Conservation (phyloP, 768 basidiomycete species). For the Amanita rimosa region DNA sequence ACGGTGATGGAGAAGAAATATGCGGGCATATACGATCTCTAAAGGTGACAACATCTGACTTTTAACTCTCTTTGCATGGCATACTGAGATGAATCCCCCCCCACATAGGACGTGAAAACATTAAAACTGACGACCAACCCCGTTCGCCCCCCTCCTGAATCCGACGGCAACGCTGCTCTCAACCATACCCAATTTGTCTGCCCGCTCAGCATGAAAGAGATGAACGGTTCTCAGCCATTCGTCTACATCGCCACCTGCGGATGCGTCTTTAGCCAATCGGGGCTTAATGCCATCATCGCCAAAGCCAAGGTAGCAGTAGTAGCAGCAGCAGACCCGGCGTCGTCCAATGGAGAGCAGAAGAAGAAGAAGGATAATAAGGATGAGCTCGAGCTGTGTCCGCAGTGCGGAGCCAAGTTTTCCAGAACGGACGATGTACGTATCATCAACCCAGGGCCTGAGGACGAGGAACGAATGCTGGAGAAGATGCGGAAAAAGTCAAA, state of each 20-base stretch:
- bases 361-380: no score
- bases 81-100: no score
- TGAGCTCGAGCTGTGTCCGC: conserved; percentile 66
- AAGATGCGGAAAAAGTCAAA: conserved; percentile 53
- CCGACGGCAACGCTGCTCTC: conserved; percentile 20
- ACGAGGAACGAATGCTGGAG: conserved; percentile 45
- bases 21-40: conserved; percentile 86
- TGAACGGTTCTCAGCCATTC: conserved; percentile 87
- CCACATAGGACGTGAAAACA: conserved; percentile 68
- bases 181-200: conserved; percentile 73
- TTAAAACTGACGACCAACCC: conserved; percentile 75
- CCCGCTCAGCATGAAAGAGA: conserved; percentile 86
- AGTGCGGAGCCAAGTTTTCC: conserved; percentile 65
- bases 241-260: conserved; percentile 81
- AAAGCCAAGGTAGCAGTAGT: conserved; percentile 21
- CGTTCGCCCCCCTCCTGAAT: conserved; percentile 28
- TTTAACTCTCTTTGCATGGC: no score
- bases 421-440: conserved; percentile 39
- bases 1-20: conserved; percentile 87
- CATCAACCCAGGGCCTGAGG: conserved; percentile 64
- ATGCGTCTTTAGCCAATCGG: conserved; percentile 83
- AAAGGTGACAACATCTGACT: conserved; percentile 48
- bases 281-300: conserved; percentile 61
- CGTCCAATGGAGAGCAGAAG: conserved; percentile 12
- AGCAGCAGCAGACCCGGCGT: no score